Evolutionary conservation across 768 basidiomycete genomes (phyloP), one percentile per base, ranked within the genome.

Genomic region (Pisolithus microcarpus): DNA sequence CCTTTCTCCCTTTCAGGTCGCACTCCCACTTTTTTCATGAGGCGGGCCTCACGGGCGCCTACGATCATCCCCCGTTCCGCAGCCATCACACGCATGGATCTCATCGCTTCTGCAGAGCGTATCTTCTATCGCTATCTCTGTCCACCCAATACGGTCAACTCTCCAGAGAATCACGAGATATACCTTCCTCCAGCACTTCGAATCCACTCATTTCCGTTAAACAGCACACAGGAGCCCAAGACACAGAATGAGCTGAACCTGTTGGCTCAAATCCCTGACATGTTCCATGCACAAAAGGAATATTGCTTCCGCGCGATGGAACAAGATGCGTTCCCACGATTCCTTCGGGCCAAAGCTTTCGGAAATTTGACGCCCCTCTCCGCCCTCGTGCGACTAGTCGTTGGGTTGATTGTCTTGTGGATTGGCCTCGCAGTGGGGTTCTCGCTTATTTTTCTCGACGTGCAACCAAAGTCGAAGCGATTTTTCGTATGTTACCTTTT

Each of bases 231-330:
- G 39, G 84, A 91, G 51, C 91, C 90, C 3, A 80, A 76, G 63
- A 73, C 82, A 5, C 76, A 78, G 61, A 65, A 63, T 53, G 91
- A 93, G 68, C 67, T 82, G 38, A 79, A 75, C 39, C 69, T 87
- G 56, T 79, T 95, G 76, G 95, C 94, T 0, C 85, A 91, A 56
- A 80, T 91, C 43, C 96, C 96, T 13, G 96, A 99, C 65, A 87
- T 98, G 74, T 98, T 96, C 75, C 91, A 98, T 65, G 74, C 84
- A 0, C 95, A 98, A 73, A 97, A 98, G 73, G 92, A 96, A 63
- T 96, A 95, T 63, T 91, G 91, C 64, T 95, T 93, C 78, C 81
- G 88, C 43, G 90, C 91, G 0, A 92, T 97, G 85, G 93, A 96
- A 61, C 91, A 94, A 68, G 90, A 92, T 57, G 91, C 90, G 16